Evolutionary conservation across 495 filamentous ascomycete genomes (phyloP).

Genomic region (Trichoderma gamsii): DNA sequence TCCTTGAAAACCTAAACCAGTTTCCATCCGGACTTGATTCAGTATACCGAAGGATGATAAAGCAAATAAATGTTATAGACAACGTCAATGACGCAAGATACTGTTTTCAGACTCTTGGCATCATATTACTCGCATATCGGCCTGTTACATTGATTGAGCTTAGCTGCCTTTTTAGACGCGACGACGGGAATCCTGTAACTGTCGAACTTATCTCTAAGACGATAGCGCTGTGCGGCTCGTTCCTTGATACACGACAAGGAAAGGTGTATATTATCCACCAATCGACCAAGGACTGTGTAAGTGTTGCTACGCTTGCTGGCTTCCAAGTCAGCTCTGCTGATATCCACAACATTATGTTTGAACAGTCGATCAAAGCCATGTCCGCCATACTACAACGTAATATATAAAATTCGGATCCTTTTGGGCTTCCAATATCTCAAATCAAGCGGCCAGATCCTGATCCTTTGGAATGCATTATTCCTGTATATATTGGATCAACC

Average conservation of each 20-base stretch:
- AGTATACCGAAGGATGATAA: not conserved
- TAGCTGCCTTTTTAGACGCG: too few relatives aligned
- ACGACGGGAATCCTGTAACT: too few relatives aligned
- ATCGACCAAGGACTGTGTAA: not conserved
- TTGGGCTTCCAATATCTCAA: not conserved
- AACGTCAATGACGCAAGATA: too few relatives aligned
- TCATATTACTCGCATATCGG: too few relatives aligned
- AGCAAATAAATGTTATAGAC: not conserved
- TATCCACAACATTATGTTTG: not conserved
- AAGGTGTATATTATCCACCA: not conserved
- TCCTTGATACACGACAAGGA: too few relatives aligned
- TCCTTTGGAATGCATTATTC: conserved; percentile 31
- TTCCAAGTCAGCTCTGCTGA: not conserved
- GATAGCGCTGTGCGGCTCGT: too few relatives aligned
- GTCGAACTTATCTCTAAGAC: too few relatives aligned
- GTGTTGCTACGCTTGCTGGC: not conserved
- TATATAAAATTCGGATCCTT: not conserved
- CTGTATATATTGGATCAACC: conserved; percentile 35
- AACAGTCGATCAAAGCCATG: not conserved
- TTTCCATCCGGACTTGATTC: not conserved
- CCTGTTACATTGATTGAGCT: too few relatives aligned
- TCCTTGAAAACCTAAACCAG: not conserved
- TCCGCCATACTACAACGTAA: not conserved
- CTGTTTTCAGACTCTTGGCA: too few relatives aligned
- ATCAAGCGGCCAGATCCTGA: conserved; percentile 21